Evolutionary conservation across 805 yeast genomes (phyloP).

Genomic region (Nakazawaea ernobii): DNA sequence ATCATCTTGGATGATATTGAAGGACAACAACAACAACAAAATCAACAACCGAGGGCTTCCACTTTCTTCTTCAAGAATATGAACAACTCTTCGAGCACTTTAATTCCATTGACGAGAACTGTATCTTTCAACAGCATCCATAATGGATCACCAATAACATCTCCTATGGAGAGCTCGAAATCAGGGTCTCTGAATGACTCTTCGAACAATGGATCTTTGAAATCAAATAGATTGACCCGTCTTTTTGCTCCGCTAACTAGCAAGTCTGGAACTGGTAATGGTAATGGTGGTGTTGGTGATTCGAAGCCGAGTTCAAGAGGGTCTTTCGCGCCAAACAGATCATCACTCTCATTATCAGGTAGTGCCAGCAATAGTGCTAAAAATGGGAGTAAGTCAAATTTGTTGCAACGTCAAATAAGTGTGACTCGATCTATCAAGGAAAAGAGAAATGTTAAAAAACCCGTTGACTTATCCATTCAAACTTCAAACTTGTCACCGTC

Average conservation of each 20-base stretch:
- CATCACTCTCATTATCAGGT: neutral
- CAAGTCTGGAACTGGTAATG: neutral
- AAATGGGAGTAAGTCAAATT: neutral
- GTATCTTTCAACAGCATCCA: slow-evolving; percentile 15
- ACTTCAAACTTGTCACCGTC: slow-evolving; percentile 15
- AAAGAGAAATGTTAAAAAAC: slow-evolving; percentile 17
- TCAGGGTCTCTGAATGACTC: neutral
- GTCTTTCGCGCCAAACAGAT: neutral
- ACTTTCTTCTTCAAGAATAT: slow-evolving; percentile 7
- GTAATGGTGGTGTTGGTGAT: neutral
- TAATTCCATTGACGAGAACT: slow-evolving; percentile 18
- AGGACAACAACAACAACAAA: neutral
- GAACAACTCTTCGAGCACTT: slow-evolving; percentile 15
- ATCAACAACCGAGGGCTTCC: slow-evolving; percentile 7
- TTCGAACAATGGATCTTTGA: neutral
- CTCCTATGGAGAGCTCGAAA: neutral
- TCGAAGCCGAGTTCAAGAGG: neutral
- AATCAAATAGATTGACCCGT: slow-evolving; percentile 3
- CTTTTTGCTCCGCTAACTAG: neutral
- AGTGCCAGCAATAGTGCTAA: neutral
- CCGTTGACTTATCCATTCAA: slow-evolving; percentile 22
- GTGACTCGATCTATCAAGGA: slow-evolving; percentile 6
- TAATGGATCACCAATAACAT: slow-evolving; percentile 13
- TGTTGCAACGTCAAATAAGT: slow-evolving; percentile 7
- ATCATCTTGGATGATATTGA: slow-evolving; percentile 3